A percentile compares a stretch with the other conserved stretches of the same genome.
These are phyloP conservation scores for Magnaporthiopsis incrustans DNA, from an alignment of 2,329 filamentous ascomycete genomes.

Conservation along the genomic window DNA sequence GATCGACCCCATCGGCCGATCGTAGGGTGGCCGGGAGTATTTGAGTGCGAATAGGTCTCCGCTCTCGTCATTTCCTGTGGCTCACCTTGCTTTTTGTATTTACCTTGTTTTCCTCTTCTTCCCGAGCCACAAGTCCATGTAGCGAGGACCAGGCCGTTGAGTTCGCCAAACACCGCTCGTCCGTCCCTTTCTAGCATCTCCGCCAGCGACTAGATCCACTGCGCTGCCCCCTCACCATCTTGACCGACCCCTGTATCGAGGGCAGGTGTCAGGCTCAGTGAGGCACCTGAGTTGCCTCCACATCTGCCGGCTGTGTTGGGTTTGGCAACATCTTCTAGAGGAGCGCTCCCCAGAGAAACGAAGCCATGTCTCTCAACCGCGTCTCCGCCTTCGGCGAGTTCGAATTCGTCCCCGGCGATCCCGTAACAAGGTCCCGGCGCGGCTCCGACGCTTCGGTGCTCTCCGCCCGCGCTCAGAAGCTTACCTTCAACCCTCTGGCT, in stretches of 20 bases:
- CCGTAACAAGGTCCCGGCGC: slow-evolving; percentile 28
- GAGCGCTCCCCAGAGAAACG: not conserved
- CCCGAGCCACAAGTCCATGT: not conserved
- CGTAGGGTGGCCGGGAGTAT: not conserved
- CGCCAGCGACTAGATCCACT: not conserved
- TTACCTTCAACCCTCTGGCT: slow-evolving; percentile 48
- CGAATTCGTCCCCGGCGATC: slow-evolving; percentile 25
- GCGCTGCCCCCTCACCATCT: no score
- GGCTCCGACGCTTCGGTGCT: slow-evolving; percentile 35
- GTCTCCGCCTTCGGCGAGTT: slow-evolving; percentile 47
- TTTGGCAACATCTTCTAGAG: no score
- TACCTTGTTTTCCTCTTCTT: not conserved
- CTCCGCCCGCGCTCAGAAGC: slow-evolving; percentile 38
- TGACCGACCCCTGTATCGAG: no score
- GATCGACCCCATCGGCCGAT: not conserved
- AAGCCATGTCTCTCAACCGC: slow-evolving; percentile 43
- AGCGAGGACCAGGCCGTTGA: not conserved
- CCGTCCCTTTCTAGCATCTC: not conserved
- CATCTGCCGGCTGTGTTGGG: no score
- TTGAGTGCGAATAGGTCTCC: not conserved
- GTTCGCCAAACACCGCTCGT: not conserved
- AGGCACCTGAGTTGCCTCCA: no score
- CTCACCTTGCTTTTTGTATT: not conserved
- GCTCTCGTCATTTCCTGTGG: not conserved
- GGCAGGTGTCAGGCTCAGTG: no score